Base-by-base conservation (phyloP, 2,329 filamentous ascomycete species). In the Fusarium anthophilum region DNA sequence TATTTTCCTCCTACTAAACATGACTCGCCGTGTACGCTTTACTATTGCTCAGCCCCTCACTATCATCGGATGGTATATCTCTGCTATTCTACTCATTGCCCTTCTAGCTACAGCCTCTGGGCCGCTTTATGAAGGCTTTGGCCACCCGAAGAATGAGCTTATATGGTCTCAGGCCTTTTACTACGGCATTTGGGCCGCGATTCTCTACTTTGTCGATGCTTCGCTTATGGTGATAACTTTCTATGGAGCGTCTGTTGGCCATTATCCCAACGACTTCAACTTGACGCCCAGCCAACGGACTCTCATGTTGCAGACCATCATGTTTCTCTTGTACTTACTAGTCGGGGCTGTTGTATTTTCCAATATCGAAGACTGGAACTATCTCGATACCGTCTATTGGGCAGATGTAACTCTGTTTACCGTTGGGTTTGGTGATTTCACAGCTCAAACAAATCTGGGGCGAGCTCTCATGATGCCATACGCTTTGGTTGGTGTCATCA, bases 241-340 rank as follows among this genome's bases (percentile, higher is more conserved):
- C 83, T 87, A 91, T 63, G 94, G 94, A 14, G 95, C 95, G 53
- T 89, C 90, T 22, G 77, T 79, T 0, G 86, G 86, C 4, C 92
- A 94, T 75, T 98, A 97, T 77, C 88, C 88, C 12, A 92, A 94
- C 75, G 91, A 94, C 77, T 98, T 98, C 75, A 86, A 88, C 74
- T 86, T 98, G 30, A 95, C 93, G 1, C 89, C 91, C 60, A 92
- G 92, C 69, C 95, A 98, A 81, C 89, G 95, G 15, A 98, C 94
- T 0, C 85, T 98, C 28, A 98, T 98, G 86, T 83, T 98, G 35
- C 95, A 98, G 82, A 97, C 94, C 3, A 97, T 97, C 82, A 85
- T 93, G 63, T 94, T 97, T 79, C 91, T 97, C 58, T 83, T 94
- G 54, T 98, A 96, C 86, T 85, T 98, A 1, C 90, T 93, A 1